Evolutionary conservation across 176 grass and related monocot species (phyloP), one percentile per base, ranked within the genome.

Genomic region (Musa schizocarpa): DNA sequence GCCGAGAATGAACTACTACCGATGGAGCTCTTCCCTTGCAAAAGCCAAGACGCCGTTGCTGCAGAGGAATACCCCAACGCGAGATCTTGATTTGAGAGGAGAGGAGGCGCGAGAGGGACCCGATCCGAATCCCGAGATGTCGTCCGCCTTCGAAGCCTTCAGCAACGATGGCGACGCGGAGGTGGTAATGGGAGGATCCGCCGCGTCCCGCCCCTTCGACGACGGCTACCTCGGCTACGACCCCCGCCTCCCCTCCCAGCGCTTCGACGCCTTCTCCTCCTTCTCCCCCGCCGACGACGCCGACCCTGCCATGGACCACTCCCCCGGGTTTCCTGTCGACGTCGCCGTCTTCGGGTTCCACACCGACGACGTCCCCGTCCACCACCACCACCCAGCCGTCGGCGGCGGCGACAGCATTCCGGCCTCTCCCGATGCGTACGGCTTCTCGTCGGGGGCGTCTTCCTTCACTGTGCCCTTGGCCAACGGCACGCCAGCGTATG

Each of bases 231-330:
- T 67, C 24, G 64, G 64, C 11, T 67, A 67, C 64, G 25, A 67
- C 14, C 64, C 64, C 64, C 25, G 64, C 64, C 64, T 67, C 65
- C 65, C 65, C 2, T 68, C 65, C 65, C 65, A 68, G 25, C 65
- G 65, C 7, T 68, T 68, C 12, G 65, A 68, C 64, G 23, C 23
- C 23, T 26, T 67, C 64, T 67, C 64, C 65, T 29, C 25, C 65
- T 68, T 8, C 24, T 29, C 65, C 24, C 23, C 21, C 13, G 24
- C 25, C 65, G 65, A 68, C 6, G 65, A 68, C 25, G 65, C 11
- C 13, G 65, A 68, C 20, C 62, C 9, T 21, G 62, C 62, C 21
- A 43, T 43, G 34, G 34, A 43, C 62, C 62, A 11, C 62, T 25
- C 62, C 9, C n/a, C 19, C 21, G 62, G 9, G 10, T 64, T 29